A percentile compares a stretch with the other conserved stretches of the same genome.
These are phyloP conservation scores for Globisporangium viniferum DNA, from an alignment of 352 stramenopile species.

Conservation along the genomic window DNA sequence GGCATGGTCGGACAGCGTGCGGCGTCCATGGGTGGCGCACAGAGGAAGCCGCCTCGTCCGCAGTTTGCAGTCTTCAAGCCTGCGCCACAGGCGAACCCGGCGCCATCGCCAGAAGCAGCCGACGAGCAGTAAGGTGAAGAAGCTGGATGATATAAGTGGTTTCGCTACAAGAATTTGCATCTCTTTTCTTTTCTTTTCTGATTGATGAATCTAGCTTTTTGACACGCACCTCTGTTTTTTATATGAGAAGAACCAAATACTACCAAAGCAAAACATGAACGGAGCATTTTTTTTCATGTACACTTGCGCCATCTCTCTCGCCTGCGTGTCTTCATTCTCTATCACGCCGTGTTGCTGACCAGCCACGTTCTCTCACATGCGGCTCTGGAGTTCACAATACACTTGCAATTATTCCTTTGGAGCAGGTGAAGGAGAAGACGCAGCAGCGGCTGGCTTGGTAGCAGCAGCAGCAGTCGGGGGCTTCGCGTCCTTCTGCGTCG, in stretches of 20 bases:
- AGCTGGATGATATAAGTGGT: neutral
- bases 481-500: slow-evolving; percentile 20
- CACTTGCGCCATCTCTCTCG: no score
- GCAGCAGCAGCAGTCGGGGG: neutral
- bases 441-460: neutral
- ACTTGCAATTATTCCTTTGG: slow-evolving; percentile 6
- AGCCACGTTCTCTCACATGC: neutral
- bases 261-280: neutral
- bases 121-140: slow-evolving; percentile 25
- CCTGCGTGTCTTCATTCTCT: neutral
- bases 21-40: slow-evolving; percentile 22
- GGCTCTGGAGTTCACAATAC: neutral
- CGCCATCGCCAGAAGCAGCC: slow-evolving; percentile 9
- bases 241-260: neutral
- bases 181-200: neutral
- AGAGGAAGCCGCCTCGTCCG: slow-evolving; percentile 60
- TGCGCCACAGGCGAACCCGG: slow-evolving; percentile 16
- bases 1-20: slow-evolving; percentile 35
- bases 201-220: slow-evolving; percentile 3
- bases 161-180: neutral
- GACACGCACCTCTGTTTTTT: neutral
- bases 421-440: neutral
- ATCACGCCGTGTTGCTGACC: neutral
- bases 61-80: slow-evolving; percentile 89
- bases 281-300: no score